These are phyloP conservation scores for Capronia coronata DNA, from an alignment of 2,329 filamentous ascomycete genomes.

Conservation along the genomic window DNA sequence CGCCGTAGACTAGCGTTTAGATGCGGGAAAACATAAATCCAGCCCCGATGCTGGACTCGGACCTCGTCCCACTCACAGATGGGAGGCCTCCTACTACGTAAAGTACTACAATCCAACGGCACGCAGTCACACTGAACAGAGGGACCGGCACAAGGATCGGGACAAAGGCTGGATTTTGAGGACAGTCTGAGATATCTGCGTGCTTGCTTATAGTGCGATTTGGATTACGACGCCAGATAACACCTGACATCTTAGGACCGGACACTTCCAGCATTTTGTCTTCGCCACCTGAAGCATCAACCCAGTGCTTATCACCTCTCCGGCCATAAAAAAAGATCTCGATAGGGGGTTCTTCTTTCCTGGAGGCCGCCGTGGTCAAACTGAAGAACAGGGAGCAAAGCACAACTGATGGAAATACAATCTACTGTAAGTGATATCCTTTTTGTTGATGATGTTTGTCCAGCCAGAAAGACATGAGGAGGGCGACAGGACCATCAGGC, in stretches of 20 bases:
- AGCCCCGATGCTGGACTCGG: not conserved
- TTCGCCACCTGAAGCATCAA: not conserved
- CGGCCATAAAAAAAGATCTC: not conserved
- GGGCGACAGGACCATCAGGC: not conserved
- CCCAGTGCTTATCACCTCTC: not conserved
- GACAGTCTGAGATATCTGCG: not conserved
- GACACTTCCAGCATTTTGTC: not conserved
- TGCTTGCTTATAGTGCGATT: not conserved
- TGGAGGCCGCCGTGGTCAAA: not conserved
- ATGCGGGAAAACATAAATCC: not conserved
- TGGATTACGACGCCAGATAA: too few species aligned
- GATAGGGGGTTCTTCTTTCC: not conserved
- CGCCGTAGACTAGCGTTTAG: not conserved
- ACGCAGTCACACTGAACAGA: not conserved
- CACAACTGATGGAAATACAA: not conserved
- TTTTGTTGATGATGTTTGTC: not conserved
- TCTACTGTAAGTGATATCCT: not conserved
- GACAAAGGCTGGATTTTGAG: not conserved
- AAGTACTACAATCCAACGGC: not conserved
- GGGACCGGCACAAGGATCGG: not conserved
- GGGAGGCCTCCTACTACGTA: not conserved
- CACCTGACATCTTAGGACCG: too few species aligned
- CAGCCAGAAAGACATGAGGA: not conserved
- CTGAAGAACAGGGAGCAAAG: not conserved
- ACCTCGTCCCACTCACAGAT: not conserved